Conservation (phyloP, 352 stramenopile species). For the Phytophthora hibernalis region DNA sequence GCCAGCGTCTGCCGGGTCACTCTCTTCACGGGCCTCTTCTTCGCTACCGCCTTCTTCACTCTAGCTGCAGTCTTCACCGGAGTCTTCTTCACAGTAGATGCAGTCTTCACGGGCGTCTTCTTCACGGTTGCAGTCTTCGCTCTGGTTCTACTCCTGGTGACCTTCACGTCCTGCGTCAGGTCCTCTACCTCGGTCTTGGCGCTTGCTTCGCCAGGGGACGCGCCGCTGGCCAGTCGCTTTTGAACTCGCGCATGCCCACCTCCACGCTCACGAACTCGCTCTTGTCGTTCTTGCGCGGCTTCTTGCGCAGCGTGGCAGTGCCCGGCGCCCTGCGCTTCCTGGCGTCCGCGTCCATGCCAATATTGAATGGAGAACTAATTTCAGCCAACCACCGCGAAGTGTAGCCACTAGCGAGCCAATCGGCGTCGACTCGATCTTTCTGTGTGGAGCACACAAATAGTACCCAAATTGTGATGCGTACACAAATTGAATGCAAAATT, state of each 20-base stretch:
- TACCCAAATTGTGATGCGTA: too few species aligned
- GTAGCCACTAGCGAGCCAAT: too few species aligned
- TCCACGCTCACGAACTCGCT: conserved; percentile 83
- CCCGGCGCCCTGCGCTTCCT: conserved; percentile 40
- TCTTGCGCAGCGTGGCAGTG: conserved; percentile 29
- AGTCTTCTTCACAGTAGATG: conserved; percentile 1
- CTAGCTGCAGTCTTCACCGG: not conserved
- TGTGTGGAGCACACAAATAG: too few species aligned
- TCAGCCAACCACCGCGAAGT: conserved; percentile 11
- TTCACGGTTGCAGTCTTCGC: not conserved
- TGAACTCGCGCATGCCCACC: conserved; percentile 76
- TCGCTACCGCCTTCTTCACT: conserved; percentile 14
- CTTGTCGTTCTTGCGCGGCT: conserved; percentile 41
- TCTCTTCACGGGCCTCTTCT: conserved; percentile 10
- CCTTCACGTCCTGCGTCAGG: conserved; percentile 24
- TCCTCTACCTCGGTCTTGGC: conserved; percentile 17
- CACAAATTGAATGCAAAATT: too few species aligned
- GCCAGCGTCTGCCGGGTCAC: conserved; percentile 30
- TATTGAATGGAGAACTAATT: too few species aligned
- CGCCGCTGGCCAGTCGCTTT: conserved; percentile 49
- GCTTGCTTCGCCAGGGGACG: not conserved
- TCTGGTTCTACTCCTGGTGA: not conserved
- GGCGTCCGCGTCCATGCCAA: conserved; percentile 29
- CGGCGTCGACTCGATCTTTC: too few species aligned
- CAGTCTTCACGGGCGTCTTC: not conserved